Conservation (phyloP, 306 rosid species). For the Lagenaria siceraria region DNA sequence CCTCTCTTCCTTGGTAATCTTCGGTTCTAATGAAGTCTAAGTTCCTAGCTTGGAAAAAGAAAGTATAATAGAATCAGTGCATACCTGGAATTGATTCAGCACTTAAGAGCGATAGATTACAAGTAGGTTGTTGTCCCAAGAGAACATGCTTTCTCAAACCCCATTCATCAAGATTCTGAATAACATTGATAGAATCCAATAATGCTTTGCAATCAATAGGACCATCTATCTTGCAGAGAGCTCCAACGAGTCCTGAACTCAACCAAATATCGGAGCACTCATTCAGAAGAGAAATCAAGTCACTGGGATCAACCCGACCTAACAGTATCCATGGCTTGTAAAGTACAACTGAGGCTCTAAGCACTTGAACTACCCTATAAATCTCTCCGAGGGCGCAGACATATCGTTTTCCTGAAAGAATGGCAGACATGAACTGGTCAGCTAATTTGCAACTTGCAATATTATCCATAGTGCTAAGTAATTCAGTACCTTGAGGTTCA, state of each 20-base stretch:
- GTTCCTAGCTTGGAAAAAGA: not conserved
- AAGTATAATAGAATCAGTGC: not conserved
- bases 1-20: not conserved
- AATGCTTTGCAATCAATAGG: slow-evolving; percentile 26
- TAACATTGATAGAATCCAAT: slow-evolving; percentile 44
- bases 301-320: slow-evolving; percentile 22
- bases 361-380: slow-evolving; percentile 56
- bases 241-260: slow-evolving; percentile 66
- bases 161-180: slow-evolving; percentile 43
- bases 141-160: slow-evolving; percentile 34
- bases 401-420: slow-evolving; percentile 42
- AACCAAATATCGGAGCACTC: slow-evolving; percentile 64
- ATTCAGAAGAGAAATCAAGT: slow-evolving; percentile 36
- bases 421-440: not conserved
- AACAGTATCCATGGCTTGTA: slow-evolving; percentile 64
- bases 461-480: slow-evolving; percentile 7
- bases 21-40: not conserved
- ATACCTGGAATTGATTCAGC: slow-evolving; percentile 63
- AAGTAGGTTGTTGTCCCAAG: slow-evolving; percentile 41
- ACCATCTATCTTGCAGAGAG: slow-evolving; percentile 38
- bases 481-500: slow-evolving; percentile 47
- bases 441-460: slow-evolving; percentile 1
- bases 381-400: slow-evolving; percentile 74
- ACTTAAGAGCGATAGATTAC: slow-evolving; percentile 58
- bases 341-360: slow-evolving; percentile 53